Evolutionary conservation across 768 basidiomycete species (phyloP).

Genomic region (Ramaria sp.): DNA sequence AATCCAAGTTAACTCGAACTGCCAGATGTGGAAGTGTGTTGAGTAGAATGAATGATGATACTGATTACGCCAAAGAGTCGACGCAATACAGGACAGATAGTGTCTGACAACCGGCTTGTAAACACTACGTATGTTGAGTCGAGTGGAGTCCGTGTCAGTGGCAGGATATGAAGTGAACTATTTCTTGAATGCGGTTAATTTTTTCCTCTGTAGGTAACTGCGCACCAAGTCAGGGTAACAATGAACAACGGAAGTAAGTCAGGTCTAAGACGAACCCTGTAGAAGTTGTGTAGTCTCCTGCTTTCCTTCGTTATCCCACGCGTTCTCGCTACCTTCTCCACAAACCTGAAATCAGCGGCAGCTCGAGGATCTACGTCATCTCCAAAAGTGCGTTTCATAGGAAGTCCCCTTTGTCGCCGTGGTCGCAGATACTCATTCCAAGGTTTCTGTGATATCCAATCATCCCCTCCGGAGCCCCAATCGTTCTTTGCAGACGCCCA

Average conservation of each 20-base stretch:
- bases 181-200: constrained; percentile 38
- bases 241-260: neutral
- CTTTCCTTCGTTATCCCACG: constrained; percentile 29
- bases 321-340: constrained; percentile 35
- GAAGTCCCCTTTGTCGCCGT: too few relatives aligned
- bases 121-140: too few relatives aligned
- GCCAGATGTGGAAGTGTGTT: too few relatives aligned
- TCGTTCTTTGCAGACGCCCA: constrained; percentile 3
- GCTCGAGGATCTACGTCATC: constrained; percentile 1
- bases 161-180: constrained; percentile 21
- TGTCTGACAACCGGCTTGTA: too few relatives aligned
- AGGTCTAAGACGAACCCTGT: constrained; percentile 25
- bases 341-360: constrained; percentile 23
- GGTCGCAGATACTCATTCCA: too few relatives aligned
- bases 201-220: constrained; percentile 50
- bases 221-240: neutral
- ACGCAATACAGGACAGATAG: too few relatives aligned
- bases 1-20: too few relatives aligned
- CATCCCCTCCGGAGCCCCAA: neutral
- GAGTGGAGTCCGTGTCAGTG: neutral
- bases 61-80: too few relatives aligned
- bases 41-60: too few relatives aligned
- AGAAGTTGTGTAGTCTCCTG: constrained; percentile 39
- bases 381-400: neutral
- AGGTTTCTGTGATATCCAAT: too few relatives aligned